These are phyloP conservation scores for Phytophthora citricola DNA, from an alignment of 352 stramenopile species.

Conservation along the genomic window DNA sequence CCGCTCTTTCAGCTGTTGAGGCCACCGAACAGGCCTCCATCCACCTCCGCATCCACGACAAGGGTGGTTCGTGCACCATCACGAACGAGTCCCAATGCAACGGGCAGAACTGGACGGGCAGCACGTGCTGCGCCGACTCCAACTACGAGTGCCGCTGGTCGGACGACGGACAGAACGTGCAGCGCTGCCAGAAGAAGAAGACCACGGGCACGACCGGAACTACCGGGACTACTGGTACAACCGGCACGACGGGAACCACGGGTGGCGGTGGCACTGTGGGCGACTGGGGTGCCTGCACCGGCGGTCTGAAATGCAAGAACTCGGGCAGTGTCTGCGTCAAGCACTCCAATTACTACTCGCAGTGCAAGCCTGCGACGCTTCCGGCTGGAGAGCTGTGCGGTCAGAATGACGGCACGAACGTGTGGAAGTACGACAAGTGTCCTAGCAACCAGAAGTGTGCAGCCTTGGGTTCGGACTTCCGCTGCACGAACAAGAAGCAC, in stretches of 20 bases:
- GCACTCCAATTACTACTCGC: conserved; percentile 42
- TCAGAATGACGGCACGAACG: conserved; percentile 44
- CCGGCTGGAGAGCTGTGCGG: conserved; percentile 35
- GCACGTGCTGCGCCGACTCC: conserved; percentile 41
- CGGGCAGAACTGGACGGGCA: conserved; percentile 45
- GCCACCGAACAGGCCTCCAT: conserved; percentile 15
- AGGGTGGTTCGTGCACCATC: conserved; percentile 34
- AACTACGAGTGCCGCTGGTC: conserved; percentile 46
- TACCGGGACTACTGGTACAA: conserved; percentile 9
- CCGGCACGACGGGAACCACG: neutral
- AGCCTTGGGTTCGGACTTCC: conserved; percentile 30
- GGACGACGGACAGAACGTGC: conserved; percentile 40
- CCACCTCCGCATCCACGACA: conserved; percentile 26
- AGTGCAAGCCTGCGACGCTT: conserved; percentile 37
- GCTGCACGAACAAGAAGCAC: conserved; percentile 37
- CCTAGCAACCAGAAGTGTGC: conserved; percentile 37
- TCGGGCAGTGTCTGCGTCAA: conserved; percentile 23
- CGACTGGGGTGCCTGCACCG: conserved; percentile 34
- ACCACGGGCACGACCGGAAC: conserved; percentile 4
- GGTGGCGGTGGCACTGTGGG: conserved; percentile 8
- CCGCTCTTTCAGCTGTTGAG: conserved; percentile 8
- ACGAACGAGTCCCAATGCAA: conserved; percentile 44
- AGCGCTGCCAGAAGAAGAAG: conserved; percentile 40
- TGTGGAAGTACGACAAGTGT: conserved; percentile 44
- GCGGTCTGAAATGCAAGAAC: conserved; percentile 14